Conservation (phyloP, 129 eudicot species). For the Apium graveolens region DNA sequence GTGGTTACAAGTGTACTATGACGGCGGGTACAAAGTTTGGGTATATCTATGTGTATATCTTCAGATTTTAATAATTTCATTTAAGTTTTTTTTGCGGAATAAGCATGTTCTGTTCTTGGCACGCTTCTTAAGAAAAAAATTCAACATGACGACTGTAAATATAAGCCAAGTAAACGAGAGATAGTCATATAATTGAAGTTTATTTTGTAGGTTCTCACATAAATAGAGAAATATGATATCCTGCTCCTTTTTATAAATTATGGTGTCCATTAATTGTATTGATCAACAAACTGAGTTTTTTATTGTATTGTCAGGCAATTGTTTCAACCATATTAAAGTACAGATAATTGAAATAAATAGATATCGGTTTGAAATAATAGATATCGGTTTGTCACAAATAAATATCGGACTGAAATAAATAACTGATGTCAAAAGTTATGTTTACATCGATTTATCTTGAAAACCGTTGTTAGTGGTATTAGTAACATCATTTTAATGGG, state of each 20-base stretch:
- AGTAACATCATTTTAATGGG: too few species aligned
- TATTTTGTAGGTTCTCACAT: not conserved
- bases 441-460: too few species aligned
- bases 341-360: slow-evolving; percentile 63
- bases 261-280: not conserved
- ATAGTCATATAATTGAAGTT: not conserved
- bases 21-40: not conserved
- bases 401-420: too few species aligned
- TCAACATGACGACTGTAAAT: not conserved
- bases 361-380: too few species aligned
- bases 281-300: slow-evolving; percentile 4
- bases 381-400: too few species aligned
- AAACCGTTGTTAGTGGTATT: too few species aligned
- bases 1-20: not conserved
- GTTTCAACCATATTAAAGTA: slow-evolving; percentile 58
- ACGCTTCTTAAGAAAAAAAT: not conserved
- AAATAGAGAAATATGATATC: not conserved
- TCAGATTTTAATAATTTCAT: not conserved
- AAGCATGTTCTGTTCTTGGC: not conserved
- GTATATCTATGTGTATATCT: not conserved
- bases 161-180: not conserved
- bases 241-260: not conserved
- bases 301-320: slow-evolving; percentile 49
- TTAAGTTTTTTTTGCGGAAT: not conserved
- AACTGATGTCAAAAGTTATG: too few species aligned